A percentile compares a stretch with the other conserved stretches of the same genome.
phyloP scores from a whole-genome alignment of 495 filamentous ascomycete species.

The Tuber brumale region DNA sequence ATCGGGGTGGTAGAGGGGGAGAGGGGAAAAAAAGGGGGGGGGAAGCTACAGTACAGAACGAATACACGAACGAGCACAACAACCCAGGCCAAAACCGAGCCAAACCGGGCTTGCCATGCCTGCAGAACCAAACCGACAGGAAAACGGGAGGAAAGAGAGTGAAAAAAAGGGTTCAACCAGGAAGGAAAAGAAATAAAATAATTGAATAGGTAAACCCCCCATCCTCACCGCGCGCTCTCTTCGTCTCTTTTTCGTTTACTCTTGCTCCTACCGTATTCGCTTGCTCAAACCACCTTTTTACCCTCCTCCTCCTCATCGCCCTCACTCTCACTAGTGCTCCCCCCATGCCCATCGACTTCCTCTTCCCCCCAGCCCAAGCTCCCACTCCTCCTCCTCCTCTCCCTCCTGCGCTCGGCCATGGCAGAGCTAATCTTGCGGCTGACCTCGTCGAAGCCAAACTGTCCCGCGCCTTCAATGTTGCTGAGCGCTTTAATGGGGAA shows the following conservation, averaged over 20 bases:
- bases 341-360: slow-evolving; percentile 14
- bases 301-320: slow-evolving; percentile 27
- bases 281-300: slow-evolving; percentile 27
- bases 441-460: slow-evolving; percentile 72
- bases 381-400: slow-evolving; percentile 60
- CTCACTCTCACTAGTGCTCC: slow-evolving; percentile 21
- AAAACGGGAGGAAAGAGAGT: not conserved
- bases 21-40: not conserved
- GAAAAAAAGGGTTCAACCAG: not conserved
- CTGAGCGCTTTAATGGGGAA: slow-evolving; percentile 69
- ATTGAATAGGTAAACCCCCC: not conserved
- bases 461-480: slow-evolving; percentile 50
- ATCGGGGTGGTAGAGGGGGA: not conserved
- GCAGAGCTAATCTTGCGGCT: slow-evolving; percentile 77
- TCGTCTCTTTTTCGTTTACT: not conserved
- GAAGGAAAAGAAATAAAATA: not conserved
- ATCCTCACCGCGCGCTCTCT: not conserved
- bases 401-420: slow-evolving; percentile 75
- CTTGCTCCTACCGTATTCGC: not conserved
- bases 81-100: not conserved
- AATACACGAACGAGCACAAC: not conserved
- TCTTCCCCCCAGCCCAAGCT: slow-evolving; percentile 46
- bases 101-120: not conserved
- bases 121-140: not conserved
- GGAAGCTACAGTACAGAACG: not conserved